Percentiles rank a stretch among this genome's conserved stretches.
phyloP scores from a whole-genome alignment of 139 green algal species.

The Closterium sp. region DNA sequence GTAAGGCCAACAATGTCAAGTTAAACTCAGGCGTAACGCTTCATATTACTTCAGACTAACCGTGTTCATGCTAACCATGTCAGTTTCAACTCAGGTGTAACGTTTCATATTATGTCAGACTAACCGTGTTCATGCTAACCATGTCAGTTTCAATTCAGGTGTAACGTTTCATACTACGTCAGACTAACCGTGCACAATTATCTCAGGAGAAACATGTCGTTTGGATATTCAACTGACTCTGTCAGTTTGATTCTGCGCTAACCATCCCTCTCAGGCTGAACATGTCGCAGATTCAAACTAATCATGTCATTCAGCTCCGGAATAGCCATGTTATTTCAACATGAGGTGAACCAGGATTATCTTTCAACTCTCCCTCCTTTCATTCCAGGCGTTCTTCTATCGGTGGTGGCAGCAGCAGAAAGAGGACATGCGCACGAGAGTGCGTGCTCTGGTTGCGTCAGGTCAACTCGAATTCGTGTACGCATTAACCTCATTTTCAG shows the following conservation, averaged over 20 bases:
- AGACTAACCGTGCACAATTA: neutral
- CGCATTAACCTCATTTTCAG: too few species aligned
- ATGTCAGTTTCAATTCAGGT: neutral
- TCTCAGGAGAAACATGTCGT: too few species aligned
- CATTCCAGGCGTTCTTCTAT: slow-evolving; percentile 72
- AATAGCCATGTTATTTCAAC: too few species aligned
- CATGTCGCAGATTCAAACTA: neutral
- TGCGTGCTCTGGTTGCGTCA: slow-evolving; percentile 61
- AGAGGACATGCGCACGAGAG: slow-evolving; percentile 44
- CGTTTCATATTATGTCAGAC: too few species aligned
- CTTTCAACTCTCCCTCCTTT: neutral
- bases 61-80: too few species aligned
- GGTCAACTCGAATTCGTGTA: slow-evolving; percentile 75
- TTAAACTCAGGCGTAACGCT: too few species aligned
- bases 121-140: too few species aligned
- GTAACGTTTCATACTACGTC: neutral
- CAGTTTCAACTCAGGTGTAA: too few species aligned
- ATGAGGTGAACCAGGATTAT: neutral
- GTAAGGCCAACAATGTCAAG: too few species aligned
- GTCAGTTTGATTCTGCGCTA: neutral
- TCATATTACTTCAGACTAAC: too few species aligned
- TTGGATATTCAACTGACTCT: too few species aligned
- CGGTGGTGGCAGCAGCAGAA: slow-evolving; percentile 77
- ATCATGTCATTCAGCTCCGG: neutral
- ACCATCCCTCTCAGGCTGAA: neutral